Percentiles rank a stretch among this genome's conserved stretches.
Evolutionary conservation across 164 flowering plant species (phyloP).

Genomic region (Chloranthus sessilifolius): DNA sequence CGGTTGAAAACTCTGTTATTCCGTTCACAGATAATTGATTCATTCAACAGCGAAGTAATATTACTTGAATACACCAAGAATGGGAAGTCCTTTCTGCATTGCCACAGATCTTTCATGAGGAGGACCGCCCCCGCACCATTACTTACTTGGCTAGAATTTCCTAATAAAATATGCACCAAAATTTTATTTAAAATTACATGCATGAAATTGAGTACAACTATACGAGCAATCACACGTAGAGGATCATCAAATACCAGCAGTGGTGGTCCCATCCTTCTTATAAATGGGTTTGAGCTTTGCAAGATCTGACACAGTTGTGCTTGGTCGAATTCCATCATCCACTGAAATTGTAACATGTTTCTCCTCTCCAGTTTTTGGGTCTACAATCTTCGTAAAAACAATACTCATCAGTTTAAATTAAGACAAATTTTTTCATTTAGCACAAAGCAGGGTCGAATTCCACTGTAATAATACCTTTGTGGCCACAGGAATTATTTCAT

Average conservation of each 20-base stretch:
- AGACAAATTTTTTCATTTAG: no score
- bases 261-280: constrained; percentile 84
- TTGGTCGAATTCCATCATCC: constrained; percentile 95
- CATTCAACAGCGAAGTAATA: not conserved
- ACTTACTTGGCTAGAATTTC: constrained; percentile 96
- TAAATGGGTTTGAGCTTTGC: constrained; percentile 78
- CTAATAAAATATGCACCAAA: constrained; percentile 24
- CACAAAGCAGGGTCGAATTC: no score
- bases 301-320: constrained; percentile 49
- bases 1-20: no score
- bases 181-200: no score
- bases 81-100: constrained; percentile 72
- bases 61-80: constrained; percentile 94
- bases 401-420: no score
- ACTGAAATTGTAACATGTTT: constrained; percentile 60
- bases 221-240: no score
- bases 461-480: constrained; percentile 84
- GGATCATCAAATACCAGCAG: constrained; percentile 75
- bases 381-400: constrained; percentile 74
- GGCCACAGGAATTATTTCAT: constrained; percentile 86
- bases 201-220: no score
- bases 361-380: constrained; percentile 89
- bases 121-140: constrained; percentile 99
- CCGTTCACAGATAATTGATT: no score
- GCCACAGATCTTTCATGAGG: constrained; percentile 92